Percentiles rank a stretch among this genome's conserved stretches.
phyloP scores from a whole-genome alignment of 768 basidiomycete genomes.

The Lactifluus pinguis region DNA sequence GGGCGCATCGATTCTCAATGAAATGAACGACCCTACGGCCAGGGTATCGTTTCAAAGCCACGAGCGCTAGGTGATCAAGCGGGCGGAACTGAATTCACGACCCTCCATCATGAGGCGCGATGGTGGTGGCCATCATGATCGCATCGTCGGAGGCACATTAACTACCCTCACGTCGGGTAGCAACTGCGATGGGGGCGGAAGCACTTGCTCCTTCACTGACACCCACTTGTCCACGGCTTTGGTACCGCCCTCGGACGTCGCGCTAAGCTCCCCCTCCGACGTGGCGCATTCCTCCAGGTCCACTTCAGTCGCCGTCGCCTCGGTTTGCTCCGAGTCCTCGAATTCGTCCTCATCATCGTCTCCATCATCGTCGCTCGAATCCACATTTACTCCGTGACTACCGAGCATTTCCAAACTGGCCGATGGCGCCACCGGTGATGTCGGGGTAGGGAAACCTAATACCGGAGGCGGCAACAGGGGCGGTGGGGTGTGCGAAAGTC shows the following conservation, averaged over 20 bases:
- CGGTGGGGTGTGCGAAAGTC: neutral
- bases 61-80: neutral
- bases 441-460: slow-evolving; percentile 7
- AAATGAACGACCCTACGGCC: neutral
- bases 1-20: neutral
- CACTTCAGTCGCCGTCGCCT: slow-evolving; percentile 48
- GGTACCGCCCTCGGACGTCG: slow-evolving; percentile 20
- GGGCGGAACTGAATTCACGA: neutral
- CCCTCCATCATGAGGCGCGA: slow-evolving; percentile 2
- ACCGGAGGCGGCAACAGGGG: slow-evolving; percentile 1
- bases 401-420: neutral
- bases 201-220: slow-evolving; percentile 48
- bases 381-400: slow-evolving; percentile 5
- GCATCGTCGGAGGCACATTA: neutral
- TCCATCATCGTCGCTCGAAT: slow-evolving; percentile 22
- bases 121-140: neutral
- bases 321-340: slow-evolving; percentile 44
- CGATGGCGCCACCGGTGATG: slow-evolving; percentile 5
- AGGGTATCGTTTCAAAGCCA: no score
- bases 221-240: slow-evolving; percentile 67
- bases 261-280: slow-evolving; percentile 51
- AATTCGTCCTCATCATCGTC: slow-evolving; percentile 35
- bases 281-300: slow-evolving; percentile 72
- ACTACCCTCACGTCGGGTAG: neutral
- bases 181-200: neutral